Conservation (phyloP, 2,329 filamentous ascomycete genomes). For the Arthrobotrys musiformis region DNA sequence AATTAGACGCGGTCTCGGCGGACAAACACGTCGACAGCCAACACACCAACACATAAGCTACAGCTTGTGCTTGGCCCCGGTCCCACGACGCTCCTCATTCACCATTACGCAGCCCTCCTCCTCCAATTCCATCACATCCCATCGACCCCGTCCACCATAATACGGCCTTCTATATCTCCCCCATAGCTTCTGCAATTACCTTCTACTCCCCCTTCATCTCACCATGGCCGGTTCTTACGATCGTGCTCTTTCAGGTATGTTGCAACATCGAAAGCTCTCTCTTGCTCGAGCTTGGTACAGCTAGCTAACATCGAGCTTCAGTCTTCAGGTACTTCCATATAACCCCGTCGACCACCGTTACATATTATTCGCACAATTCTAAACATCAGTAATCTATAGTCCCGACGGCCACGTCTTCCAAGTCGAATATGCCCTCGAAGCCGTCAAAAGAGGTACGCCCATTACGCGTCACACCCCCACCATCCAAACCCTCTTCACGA, state of each 20-base stretch:
- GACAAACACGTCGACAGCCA: conserved; percentile 36
- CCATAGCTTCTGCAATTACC: neutral
- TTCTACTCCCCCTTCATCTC: conserved; percentile 8
- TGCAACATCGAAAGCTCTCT: conserved; percentile 56
- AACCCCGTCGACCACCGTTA: conserved; percentile 31
- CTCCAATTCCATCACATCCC: neutral
- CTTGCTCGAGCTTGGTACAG: conserved; percentile 53
- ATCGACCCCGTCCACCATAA: neutral
- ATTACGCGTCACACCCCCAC: conserved; percentile 39
- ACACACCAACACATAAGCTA: conserved; percentile 28
- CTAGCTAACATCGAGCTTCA: conserved; percentile 57
- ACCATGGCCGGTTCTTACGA: conserved; percentile 80
- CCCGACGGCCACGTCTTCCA: conserved; percentile 99
- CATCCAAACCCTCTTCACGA: too few species aligned
- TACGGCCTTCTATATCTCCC: neutral
- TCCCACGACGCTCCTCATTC: conserved; percentile 41
- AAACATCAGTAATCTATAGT: conserved; percentile 72
- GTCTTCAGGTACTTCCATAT: conserved; percentile 56
- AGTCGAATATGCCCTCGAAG: conserved; percentile 98
- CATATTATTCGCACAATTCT: conserved; percentile 47
- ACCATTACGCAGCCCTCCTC: conserved; percentile 49
- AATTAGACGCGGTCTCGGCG: conserved; percentile 39
- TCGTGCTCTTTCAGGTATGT: conserved; percentile 92
- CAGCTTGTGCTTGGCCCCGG: neutral
- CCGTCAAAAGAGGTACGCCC: conserved; percentile 88